A percentile compares a stretch with the other conserved stretches of the same genome.
Evolutionary conservation across 768 basidiomycete species (phyloP).

Genomic region (Tulasnella sp.): DNA sequence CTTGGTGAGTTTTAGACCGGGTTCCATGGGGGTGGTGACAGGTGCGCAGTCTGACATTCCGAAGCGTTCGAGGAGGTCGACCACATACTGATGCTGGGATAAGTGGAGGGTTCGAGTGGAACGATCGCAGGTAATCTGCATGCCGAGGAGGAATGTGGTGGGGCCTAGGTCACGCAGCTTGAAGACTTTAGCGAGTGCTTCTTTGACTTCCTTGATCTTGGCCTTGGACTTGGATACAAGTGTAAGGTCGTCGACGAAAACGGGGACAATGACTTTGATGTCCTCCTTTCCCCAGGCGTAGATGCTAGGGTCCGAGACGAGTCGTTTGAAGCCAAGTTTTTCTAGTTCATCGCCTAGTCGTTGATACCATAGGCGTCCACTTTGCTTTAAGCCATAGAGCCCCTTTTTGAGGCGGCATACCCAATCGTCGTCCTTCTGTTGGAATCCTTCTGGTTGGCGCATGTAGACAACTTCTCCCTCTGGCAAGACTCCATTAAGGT

Average conservation of each 20-base stretch:
- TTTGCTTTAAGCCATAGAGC: conserved; percentile 30
- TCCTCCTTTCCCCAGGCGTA: background rate
- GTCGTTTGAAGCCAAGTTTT: background rate
- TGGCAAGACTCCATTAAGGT: conserved; percentile 26
- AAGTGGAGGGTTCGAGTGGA: conserved; percentile 8
- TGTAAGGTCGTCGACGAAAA: conserved; percentile 26
- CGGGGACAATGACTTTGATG: background rate
- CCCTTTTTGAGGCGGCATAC: conserved; percentile 19
- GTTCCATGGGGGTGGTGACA: conserved; percentile 24
- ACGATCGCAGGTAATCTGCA: conserved; percentile 24
- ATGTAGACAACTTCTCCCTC: conserved; percentile 18
- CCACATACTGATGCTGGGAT: conserved; percentile 24
- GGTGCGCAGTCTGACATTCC: conserved; percentile 17
- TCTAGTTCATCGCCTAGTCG: conserved; percentile 6
- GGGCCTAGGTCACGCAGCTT: conserved; percentile 4
- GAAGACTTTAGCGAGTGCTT: background rate
- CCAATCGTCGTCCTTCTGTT: background rate
- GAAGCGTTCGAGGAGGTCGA: conserved; percentile 22
- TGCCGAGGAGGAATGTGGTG: conserved; percentile 23
- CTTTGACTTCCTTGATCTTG: conserved; percentile 22
- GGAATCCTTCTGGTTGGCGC: conserved; percentile 7
- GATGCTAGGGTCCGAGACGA: conserved; percentile 12
- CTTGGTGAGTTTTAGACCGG: conserved; percentile 26
- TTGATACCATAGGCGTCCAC: conserved; percentile 21
- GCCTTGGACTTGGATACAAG: background rate